Conservation (phyloP, 106 monocot genomes). For the Xerophyta viscosa region DNA sequence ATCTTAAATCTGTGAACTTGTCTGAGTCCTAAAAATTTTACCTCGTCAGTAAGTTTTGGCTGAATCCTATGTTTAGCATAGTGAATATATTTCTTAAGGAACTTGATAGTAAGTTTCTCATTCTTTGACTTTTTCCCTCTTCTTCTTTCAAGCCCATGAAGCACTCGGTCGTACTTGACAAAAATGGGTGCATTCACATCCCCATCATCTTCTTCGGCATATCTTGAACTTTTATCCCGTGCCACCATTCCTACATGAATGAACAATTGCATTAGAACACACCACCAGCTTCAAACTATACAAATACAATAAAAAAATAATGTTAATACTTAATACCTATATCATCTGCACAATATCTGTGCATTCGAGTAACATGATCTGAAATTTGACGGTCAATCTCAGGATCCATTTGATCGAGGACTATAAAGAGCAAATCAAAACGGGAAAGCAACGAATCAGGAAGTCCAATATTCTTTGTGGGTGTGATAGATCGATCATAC, state of each 20-base stretch:
- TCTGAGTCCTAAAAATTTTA: constrained; percentile 14
- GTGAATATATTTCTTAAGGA: constrained; percentile 94
- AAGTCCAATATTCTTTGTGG: constrained; percentile 98
- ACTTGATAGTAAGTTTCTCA: constrained; percentile 81
- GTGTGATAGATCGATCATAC: constrained; percentile 97
- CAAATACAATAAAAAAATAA: too few species aligned
- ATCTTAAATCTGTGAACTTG: too few species aligned
- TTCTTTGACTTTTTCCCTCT: constrained; percentile 59
- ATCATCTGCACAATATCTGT: constrained; percentile 85
- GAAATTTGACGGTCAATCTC: constrained; percentile 88
- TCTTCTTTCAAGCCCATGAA: constrained; percentile 90
- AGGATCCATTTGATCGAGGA: constrained; percentile 99
- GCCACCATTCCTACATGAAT: constrained; percentile 27
- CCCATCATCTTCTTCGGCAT: constrained; percentile 82
- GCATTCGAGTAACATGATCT: constrained; percentile 93
- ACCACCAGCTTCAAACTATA: too few species aligned
- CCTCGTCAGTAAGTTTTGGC: constrained; percentile 93
- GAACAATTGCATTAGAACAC: neutral
- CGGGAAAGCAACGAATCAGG: constrained; percentile 99
- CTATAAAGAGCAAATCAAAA: constrained; percentile 96
- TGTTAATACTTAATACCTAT: constrained; percentile 28
- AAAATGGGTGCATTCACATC: constrained; percentile 67
- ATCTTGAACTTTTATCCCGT: constrained; percentile 58
- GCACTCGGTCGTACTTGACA: constrained; percentile 90
- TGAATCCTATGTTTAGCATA: constrained; percentile 94